phyloP scores from a whole-genome alignment of 208 protist species.

The Leishmania mexicana region DNA sequence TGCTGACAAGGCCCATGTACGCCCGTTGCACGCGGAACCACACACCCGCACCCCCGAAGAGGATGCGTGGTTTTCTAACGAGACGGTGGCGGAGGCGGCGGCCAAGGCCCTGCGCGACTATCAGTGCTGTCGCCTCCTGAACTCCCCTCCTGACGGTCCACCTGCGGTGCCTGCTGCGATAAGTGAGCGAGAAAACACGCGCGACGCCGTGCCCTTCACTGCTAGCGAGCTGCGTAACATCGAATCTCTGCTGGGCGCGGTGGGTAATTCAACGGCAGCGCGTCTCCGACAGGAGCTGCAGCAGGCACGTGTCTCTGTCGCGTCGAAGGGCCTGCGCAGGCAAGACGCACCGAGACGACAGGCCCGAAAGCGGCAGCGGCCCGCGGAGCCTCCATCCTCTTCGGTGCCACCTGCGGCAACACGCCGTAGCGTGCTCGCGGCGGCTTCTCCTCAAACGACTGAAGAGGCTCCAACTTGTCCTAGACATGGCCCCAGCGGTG shows the following conservation, averaged over 20 bases:
- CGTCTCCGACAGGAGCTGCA: constrained; percentile 35
- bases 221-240: constrained; percentile 60
- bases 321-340: constrained; percentile 9
- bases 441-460: not conserved
- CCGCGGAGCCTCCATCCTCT: not conserved
- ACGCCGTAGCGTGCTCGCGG: not conserved
- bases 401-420: not conserved
- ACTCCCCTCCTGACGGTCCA: not conserved
- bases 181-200: not conserved
- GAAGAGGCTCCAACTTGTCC: not conserved
- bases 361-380: constrained; percentile 32
- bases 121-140: not conserved
- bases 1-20: constrained; percentile 29
- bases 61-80: constrained; percentile 38
- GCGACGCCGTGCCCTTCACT: constrained; percentile 24
- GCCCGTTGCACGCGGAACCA: constrained; percentile 40
- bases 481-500: not conserved
- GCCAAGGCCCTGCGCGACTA: constrained; percentile 30
- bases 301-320: constrained; percentile 35
- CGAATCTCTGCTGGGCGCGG: constrained; percentile 45
- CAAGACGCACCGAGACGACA: constrained; percentile 18
- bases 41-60: constrained; percentile 43
- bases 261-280: constrained; percentile 39
- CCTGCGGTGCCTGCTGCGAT: not conserved
- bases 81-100: constrained; percentile 22